Evolutionary conservation across 1,284 basidiomycete genomes (phyloP), one percentile per base, ranked within the genome.

Genomic region (Vanrija humicola): DNA sequence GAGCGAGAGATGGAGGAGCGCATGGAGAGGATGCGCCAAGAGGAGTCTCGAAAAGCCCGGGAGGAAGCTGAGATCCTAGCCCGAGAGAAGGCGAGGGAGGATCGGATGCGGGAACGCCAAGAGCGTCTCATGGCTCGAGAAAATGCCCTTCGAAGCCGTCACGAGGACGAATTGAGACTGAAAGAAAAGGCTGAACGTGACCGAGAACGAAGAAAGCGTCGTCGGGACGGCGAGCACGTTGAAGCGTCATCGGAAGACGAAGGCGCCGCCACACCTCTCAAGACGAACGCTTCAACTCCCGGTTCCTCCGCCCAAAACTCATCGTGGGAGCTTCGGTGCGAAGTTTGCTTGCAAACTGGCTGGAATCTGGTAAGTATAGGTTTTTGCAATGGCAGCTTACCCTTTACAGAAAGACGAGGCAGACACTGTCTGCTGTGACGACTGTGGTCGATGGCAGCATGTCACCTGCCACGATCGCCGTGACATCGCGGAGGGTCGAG

Each of bases 391-490:
- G 12, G 15, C 42, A 44, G n/a, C 15, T 29, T 5, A 50, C 16
- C 0, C 10, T 45, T 12, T 3, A 16, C 40, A 53, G 52, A 45
- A 29, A 42, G 78, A 79, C 28, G 77, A 77, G 42, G 55, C 69
- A 5, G 76, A 79, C 54, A 66, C 80, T 29, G 79, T 80, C 12
- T 78, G 72, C 40, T 82, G 81, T 59, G 81, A 82, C 56, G 69
- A 74, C 29, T 82, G 81, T 61, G 76, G 77, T 10, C 69, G 78
- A 26, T 81, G 81, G 81, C 75, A 78, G 50, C 76, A 77, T 60
- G 67, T 69, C 26, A 67, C 65, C 39, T 78, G 76, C 55, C 74
- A 76, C 52, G 72, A 78, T 55, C 59, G 61, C 23, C 58, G 57
- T 10, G 76, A 77, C 58, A 52, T 56, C 6, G 50, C 61, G 1